Evolutionary conservation across 1,284 basidiomycete genomes (phyloP).

Genomic region (Fomitopsis pinicola): DNA sequence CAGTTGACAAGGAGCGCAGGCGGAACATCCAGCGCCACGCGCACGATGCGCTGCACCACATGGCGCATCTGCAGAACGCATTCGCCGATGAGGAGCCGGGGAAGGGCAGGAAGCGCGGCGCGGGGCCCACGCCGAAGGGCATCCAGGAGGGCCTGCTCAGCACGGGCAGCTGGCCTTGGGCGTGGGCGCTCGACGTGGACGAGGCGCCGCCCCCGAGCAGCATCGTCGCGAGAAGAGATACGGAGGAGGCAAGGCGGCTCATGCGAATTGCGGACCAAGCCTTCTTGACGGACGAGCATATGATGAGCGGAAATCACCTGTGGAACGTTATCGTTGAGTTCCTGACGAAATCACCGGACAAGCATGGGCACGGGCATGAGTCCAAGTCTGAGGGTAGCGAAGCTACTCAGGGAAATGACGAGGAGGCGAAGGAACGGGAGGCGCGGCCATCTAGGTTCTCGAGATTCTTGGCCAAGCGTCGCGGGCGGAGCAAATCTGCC

Average conservation of each 20-base stretch:
- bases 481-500: background rate
- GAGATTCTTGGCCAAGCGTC: constrained; percentile 20
- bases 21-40: constrained; percentile 53
- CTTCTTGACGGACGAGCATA: constrained; percentile 48
- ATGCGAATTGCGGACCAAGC: constrained; percentile 68
- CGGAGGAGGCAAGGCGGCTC: constrained; percentile 65
- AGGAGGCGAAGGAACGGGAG: constrained; percentile 8
- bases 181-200: constrained; percentile 70
- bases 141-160: constrained; percentile 47
- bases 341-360: constrained; percentile 41
- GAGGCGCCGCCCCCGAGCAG: constrained; percentile 80
- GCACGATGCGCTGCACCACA: constrained; percentile 48
- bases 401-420: background rate
- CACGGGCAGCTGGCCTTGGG: constrained; percentile 61
- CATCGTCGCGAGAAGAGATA: constrained; percentile 75
- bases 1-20: constrained; percentile 56
- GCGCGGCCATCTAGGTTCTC: constrained; percentile 22
- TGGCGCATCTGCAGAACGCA: constrained; percentile 40
- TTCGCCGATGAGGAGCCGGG: constrained; percentile 22
- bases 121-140: constrained; percentile 30
- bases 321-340: constrained; percentile 66
- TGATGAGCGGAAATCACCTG: constrained; percentile 61
- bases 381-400: background rate
- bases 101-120: constrained; percentile 15
- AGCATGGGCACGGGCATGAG: constrained; percentile 12